Percentiles rank a stretch among this genome's conserved stretches.
Evolutionary conservation across 2,329 filamentous ascomycete species (phyloP).

Genomic region (Pseudogymnoascus sp.): DNA sequence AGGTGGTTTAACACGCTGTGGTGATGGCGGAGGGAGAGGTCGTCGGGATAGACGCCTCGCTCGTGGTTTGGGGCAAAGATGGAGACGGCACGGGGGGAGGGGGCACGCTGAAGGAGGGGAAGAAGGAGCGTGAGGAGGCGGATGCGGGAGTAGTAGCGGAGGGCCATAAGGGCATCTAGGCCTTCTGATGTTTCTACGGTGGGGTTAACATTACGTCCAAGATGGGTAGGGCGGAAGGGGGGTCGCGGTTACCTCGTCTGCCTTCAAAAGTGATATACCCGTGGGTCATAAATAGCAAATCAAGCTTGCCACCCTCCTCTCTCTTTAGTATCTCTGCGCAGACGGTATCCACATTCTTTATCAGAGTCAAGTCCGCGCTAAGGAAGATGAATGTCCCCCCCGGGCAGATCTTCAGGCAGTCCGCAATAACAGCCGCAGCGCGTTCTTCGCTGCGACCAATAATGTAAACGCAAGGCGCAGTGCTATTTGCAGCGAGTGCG

Average conservation of each 20-base stretch:
- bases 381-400: conserved; percentile 29
- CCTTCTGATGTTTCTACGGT: conserved; percentile 26
- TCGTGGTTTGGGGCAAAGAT: conserved; percentile 28
- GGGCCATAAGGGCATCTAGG: conserved; percentile 24
- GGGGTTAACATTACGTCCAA: neutral
- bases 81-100: conserved; percentile 25
- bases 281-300: conserved; percentile 29
- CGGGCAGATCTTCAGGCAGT: conserved; percentile 24
- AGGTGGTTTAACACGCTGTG: conserved; percentile 26
- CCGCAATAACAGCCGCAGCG: conserved; percentile 25
- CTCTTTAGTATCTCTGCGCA: conserved; percentile 22
- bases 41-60: conserved; percentile 20
- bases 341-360: conserved; percentile 28
- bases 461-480: conserved; percentile 27
- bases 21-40: conserved; percentile 25
- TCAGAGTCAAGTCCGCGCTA: conserved; percentile 23
- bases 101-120: conserved; percentile 20
- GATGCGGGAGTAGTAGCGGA: conserved; percentile 29
- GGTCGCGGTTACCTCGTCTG: conserved; percentile 16
- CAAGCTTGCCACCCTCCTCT: conserved; percentile 26
- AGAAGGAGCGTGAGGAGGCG: conserved; percentile 24
- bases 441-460: conserved; percentile 24
- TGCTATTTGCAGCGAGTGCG: neutral
- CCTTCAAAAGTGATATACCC: conserved; percentile 21
- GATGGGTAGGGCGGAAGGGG: neutral